phyloP scores from a whole-genome alignment of 2,329 filamentous ascomycete species.

The Penicillium aurantiogriseum region DNA sequence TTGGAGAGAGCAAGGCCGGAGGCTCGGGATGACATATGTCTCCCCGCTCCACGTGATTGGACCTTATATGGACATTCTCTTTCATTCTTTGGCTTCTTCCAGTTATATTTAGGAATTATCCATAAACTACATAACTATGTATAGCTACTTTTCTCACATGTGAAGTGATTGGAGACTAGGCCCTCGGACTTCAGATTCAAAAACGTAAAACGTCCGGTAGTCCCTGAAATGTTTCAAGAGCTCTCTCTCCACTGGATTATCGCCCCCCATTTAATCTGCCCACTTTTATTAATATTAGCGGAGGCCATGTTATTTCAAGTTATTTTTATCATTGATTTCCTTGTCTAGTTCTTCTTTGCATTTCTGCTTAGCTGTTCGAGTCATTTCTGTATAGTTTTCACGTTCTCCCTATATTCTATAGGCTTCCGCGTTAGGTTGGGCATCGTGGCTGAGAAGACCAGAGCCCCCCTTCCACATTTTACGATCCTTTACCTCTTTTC shows the following conservation, averaged over 20 bases:
- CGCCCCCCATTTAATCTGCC: constrained; percentile 24
- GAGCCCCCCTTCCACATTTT: not conserved
- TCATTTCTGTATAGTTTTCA: not conserved
- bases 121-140: not conserved
- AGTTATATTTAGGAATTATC: not conserved
- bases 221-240: constrained; percentile 13
- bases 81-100: not conserved
- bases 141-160: not conserved
- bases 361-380: not conserved
- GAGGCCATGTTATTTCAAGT: constrained; percentile 16
- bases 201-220: constrained; percentile 5
- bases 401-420: not conserved
- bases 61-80: not conserved
- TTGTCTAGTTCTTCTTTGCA: not conserved
- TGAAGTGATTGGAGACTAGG: not conserved
- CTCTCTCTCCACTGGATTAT: constrained; percentile 19
- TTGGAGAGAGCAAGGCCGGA: constrained; percentile 3
- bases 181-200: not conserved
- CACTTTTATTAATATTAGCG: constrained; percentile 9
- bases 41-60: constrained; percentile 20
- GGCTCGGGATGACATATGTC: constrained; percentile 13
- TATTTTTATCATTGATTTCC: constrained; percentile 1
- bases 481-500: not conserved
- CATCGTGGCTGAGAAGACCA: not conserved
- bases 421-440: constrained; percentile 1